A percentile compares a stretch with the other conserved stretches of the same genome.
phyloP scores from a whole-genome alignment of 2,329 filamentous ascomycete species.

The Apiospora malaysiana region DNA sequence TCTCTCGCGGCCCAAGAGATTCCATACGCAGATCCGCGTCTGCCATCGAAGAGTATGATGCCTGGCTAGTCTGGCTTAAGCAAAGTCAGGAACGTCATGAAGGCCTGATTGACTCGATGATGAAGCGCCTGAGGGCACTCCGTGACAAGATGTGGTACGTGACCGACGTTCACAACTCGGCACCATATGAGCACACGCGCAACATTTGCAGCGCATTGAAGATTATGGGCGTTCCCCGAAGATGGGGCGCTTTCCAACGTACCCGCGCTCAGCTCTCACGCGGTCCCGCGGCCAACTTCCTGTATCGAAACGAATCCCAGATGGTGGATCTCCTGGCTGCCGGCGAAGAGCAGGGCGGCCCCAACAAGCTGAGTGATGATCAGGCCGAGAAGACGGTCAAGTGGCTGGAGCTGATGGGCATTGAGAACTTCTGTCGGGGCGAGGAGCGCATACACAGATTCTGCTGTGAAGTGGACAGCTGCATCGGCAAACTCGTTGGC shows the following conservation, averaged over 20 bases:
- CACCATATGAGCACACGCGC: conserved; percentile 83
- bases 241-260: conserved; percentile 57
- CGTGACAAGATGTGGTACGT: conserved; percentile 99
- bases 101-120: conserved; percentile 74
- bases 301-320: conserved; percentile 83
- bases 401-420: conserved; percentile 81
- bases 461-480: conserved; percentile 86
- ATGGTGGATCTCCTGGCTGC: conserved; percentile 88
- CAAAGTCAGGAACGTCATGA: conserved; percentile 82
- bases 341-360: conserved; percentile 81
- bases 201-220: conserved; percentile 88
- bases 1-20: conserved; percentile 73
- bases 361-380: conserved; percentile 95
- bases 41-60: conserved; percentile 79
- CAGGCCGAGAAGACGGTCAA: conserved; percentile 84
- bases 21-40: conserved; percentile 72
- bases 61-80: conserved; percentile 83
- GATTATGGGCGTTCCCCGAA: conserved; percentile 78
- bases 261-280: conserved; percentile 54
- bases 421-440: conserved; percentile 93
- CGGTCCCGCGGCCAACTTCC: conserved; percentile 62
- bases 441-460: conserved; percentile 96
- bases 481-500: conserved; percentile 83
- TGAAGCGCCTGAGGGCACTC: conserved; percentile 73
- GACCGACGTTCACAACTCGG: conserved; percentile 89